Base-by-base conservation (phyloP, 106 monocot species). In the Dendrobium catenatum region DNA sequence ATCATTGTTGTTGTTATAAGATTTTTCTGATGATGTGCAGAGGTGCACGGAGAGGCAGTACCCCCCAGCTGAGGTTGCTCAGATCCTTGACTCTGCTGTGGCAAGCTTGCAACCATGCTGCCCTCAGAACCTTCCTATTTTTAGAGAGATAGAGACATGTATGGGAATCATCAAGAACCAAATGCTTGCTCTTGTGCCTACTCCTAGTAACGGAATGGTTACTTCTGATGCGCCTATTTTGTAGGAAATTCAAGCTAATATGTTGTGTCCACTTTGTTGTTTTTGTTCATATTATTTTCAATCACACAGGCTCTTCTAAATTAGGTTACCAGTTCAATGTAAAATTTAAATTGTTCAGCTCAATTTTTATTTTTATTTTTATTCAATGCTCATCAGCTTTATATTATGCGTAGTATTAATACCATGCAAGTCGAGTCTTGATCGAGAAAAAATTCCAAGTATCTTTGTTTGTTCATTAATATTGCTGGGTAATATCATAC, bases 91-190 rank as follows among this genome's bases (percentile, higher is more conserved):
- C 85, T 88, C 89, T 41, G 95, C 91, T 17, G 86, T 93, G 4
- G 49, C 88, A 22, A 87, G 89, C 76, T 75, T 99, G 82, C 89
- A 88, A 20, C 95, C 99, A 31, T 87, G 89, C 77, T 91, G 91
- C 82, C 83, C 91, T 6, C 87, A 95, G 70, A 99, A 93, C 72
- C 81, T 93, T 41, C 86, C 88, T 8, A 84, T 95, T 22, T 99
- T 87, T 79, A 80, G 91, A 77, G 95, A 99, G 85, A 93, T 99
- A 2, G 99, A 99, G 76, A 86, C 59, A 9, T 93, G 89, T 56
- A 99, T 99, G 91, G 93, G 93, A 37, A 87, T 91, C 78, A 93
- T 95, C 54, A 99, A 99, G 75, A 93, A 99, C 77, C 95, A 99
- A 82, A 95, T 95, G 93, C 79, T 99, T 79, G 89, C 99, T 56